phyloP scores from a whole-genome alignment of 192 early-diverging fungal genomes.

The Martensiomyces pterosporus region DNA sequence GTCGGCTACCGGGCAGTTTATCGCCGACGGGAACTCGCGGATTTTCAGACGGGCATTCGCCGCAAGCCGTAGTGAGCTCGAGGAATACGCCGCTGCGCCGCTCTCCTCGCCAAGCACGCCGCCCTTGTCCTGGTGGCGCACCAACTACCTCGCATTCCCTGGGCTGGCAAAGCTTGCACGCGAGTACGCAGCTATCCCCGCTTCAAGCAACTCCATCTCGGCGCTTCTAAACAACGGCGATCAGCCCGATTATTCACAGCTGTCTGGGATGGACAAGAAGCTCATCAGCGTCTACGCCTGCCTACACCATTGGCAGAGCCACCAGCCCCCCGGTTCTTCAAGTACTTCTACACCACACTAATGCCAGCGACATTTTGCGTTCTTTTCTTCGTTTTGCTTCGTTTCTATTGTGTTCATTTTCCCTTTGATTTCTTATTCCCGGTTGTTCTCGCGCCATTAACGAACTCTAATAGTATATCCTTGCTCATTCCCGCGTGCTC shows the following conservation, averaged over 20 bases:
- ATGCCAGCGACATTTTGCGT: slow-evolving; percentile 1
- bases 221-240: slow-evolving; percentile 11
- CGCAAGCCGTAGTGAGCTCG: slow-evolving; percentile 37
- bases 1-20: slow-evolving; percentile 15
- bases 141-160: slow-evolving; percentile 31
- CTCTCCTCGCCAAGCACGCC: slow-evolving; percentile 24
- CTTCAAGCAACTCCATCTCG: slow-evolving; percentile 17
- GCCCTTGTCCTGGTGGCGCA: slow-evolving; percentile 33
- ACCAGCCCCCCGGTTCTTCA: too few species aligned
- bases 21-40: slow-evolving; percentile 29
- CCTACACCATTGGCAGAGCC: slow-evolving; percentile 34
- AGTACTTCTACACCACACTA: too few species aligned
- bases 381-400: neutral
- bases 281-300: slow-evolving; percentile 27
- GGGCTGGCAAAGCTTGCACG: slow-evolving; percentile 25
- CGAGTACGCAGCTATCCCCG: slow-evolving; percentile 41
- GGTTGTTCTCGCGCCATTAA: too few species aligned
- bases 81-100: slow-evolving; percentile 36
- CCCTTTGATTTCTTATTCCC: too few species aligned
- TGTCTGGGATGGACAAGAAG: slow-evolving; percentile 31
- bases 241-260: slow-evolving; percentile 26
- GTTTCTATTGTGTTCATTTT: slow-evolving; percentile 5
- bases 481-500: too few species aligned
- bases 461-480: too few species aligned
- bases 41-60: slow-evolving; percentile 33